Evolutionary conservation across 2,329 filamentous ascomycete genomes (phyloP).

Genomic region (Clonostachys rhizophaga): DNA sequence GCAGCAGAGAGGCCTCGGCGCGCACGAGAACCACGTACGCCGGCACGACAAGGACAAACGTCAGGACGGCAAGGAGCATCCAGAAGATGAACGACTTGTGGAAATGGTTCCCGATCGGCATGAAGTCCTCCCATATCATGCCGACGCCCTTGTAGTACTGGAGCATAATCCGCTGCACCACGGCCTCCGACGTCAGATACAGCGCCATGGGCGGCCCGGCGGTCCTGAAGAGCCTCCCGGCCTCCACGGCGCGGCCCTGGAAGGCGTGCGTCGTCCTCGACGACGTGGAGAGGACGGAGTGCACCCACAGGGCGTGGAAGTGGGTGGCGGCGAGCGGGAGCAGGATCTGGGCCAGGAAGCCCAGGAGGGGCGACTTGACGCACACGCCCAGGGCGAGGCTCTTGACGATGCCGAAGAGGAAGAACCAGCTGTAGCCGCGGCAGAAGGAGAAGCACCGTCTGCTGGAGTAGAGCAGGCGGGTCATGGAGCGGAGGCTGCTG

Average conservation of each 20-base stretch:
- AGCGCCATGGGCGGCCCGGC: slow-evolving; percentile 64
- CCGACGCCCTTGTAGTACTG: slow-evolving; percentile 16
- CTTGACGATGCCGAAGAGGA: neutral
- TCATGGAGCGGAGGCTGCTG: slow-evolving; percentile 43
- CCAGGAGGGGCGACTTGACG: slow-evolving; percentile 27
- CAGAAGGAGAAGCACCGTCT: too few species aligned
- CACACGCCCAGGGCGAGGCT: slow-evolving; percentile 11
- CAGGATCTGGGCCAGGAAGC: slow-evolving; percentile 36
- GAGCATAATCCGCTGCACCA: too few species aligned
- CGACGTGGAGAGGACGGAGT: slow-evolving; percentile 73
- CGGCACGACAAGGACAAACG: slow-evolving; percentile 68
- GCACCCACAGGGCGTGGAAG: slow-evolving; percentile 75
- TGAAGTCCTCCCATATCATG: slow-evolving; percentile 23
- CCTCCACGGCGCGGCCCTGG: slow-evolving; percentile 64
- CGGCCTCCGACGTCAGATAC: slow-evolving; percentile 44
- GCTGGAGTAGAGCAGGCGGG: slow-evolving; percentile 40
- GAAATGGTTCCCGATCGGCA: slow-evolving; percentile 14
- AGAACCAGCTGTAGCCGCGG: slow-evolving; percentile 55
- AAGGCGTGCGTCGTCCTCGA: slow-evolving; percentile 38
- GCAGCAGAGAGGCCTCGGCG: slow-evolving; percentile 81
- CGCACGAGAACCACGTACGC: slow-evolving; percentile 73
- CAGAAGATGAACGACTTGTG: slow-evolving; percentile 23
- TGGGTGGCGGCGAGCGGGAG: slow-evolving; percentile 50
- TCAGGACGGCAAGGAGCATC: slow-evolving; percentile 37
- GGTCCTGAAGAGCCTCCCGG: slow-evolving; percentile 59